Conservation (phyloP, 345 rosid genomes). For the Erodium maritimum region DNA sequence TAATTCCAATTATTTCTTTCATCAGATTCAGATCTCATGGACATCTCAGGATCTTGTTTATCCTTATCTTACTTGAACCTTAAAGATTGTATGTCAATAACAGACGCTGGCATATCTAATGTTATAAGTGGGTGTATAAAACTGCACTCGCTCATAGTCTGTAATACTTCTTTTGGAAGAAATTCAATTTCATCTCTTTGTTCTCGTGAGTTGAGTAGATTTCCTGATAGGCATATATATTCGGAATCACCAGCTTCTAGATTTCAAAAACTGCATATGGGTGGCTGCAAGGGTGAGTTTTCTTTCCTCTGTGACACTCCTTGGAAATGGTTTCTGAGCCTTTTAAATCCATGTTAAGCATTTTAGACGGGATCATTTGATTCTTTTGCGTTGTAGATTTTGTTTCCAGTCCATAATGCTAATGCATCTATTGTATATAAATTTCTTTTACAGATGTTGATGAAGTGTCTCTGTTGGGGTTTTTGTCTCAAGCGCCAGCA, state of each 20-base stretch:
- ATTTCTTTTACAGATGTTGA: slow-evolving; percentile 38
- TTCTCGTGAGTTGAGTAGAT: slow-evolving; percentile 14
- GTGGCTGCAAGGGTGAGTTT: slow-evolving; percentile 57
- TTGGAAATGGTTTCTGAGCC: background rate
- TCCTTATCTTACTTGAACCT: slow-evolving; percentile 51
- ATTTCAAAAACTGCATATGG: slow-evolving; percentile 62
- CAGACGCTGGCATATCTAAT: slow-evolving; percentile 57
- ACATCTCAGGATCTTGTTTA: slow-evolving; percentile 29
- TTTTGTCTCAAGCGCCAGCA: slow-evolving; percentile 33
- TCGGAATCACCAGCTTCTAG: slow-evolving; percentile 28
- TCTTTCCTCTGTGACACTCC: slow-evolving; percentile 5
- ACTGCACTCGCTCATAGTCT: slow-evolving; percentile 50
- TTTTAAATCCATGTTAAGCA: background rate
- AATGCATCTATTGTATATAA: background rate
- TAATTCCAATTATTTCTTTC: slow-evolving; percentile 15
- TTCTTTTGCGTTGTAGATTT: background rate
- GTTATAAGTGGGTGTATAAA: slow-evolving; percentile 33
- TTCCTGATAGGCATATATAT: slow-evolving; percentile 14
- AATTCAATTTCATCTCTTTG: slow-evolving; percentile 51
- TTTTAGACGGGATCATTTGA: background rate
- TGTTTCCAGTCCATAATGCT: background rate
- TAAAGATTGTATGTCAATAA: slow-evolving; percentile 52
- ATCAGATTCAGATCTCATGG: slow-evolving; percentile 47
- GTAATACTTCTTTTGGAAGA: slow-evolving; percentile 59
- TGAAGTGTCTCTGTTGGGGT: slow-evolving; percentile 30